phyloP scores from a whole-genome alignment of 805 yeast species.

The Martiniozyma abietophila region DNA sequence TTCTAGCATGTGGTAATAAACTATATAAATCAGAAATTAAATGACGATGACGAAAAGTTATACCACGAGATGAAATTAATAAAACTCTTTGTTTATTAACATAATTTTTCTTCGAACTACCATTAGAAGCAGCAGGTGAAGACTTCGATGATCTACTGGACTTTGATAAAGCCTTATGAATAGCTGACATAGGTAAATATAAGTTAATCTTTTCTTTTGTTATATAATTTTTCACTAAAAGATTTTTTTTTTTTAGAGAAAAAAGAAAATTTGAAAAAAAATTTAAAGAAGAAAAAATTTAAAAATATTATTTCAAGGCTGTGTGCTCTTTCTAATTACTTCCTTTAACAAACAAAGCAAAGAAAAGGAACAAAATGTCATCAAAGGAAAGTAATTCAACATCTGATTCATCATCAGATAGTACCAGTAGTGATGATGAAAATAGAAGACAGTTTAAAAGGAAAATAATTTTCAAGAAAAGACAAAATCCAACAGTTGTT shows the following conservation, averaged over 20 bases:
- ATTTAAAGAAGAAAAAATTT: conserved; percentile 4
- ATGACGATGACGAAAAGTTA: conserved; percentile 92
- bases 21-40: conserved; percentile 70
- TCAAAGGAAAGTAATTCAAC: no score
- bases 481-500: no score
- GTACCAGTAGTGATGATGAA: no score
- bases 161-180: conserved; percentile 49
- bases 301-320: no score
- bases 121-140: conserved; percentile 11
- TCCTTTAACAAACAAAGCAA: no score
- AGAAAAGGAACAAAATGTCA: no score
- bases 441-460: neutral
- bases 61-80: conserved; percentile 88
- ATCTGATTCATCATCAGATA: no score
- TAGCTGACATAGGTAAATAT: conserved; percentile 69
- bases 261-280: conserved; percentile 1
- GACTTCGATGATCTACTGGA: conserved; percentile 27
- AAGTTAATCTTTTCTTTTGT: no score
- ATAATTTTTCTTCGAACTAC: conserved; percentile 30
- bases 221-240: neutral
- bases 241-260: neutral
- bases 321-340: no score
- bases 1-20: conserved; percentile 88
- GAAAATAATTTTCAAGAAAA: conserved; percentile 3
- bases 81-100: conserved; percentile 83